These are phyloP conservation scores for Lasiodiplodia citricola DNA, from an alignment of 2,329 filamentous ascomycete genomes.

Conservation along the genomic window DNA sequence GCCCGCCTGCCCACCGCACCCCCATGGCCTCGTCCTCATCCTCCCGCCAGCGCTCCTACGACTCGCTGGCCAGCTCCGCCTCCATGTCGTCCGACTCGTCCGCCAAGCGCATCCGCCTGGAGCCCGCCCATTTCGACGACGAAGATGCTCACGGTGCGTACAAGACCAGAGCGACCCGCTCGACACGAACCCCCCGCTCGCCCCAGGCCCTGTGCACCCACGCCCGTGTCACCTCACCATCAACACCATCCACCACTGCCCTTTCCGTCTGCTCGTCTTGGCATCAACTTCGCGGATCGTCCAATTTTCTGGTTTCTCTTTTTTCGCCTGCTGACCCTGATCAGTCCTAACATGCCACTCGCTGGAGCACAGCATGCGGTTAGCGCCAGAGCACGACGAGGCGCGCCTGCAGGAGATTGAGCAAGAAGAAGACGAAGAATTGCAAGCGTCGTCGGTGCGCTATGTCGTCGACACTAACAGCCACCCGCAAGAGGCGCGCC, in stretches of 20 bases:
- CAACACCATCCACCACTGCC: constrained; percentile 1
- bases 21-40: constrained; percentile 25
- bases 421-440: constrained; percentile 25
- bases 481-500: neutral
- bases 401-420: constrained; percentile 24
- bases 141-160: constrained; percentile 25
- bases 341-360: constrained; percentile 26
- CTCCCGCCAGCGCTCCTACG: constrained; percentile 25
- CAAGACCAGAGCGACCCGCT: neutral
- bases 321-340: constrained; percentile 10
- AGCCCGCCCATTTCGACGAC: constrained; percentile 27
- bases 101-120: constrained; percentile 27
- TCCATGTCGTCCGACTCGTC: constrained; percentile 22
- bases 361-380: constrained; percentile 27
- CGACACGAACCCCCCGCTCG: neutral
- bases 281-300: neutral
- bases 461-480: neutral
- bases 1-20: neutral
- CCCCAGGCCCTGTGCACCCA: constrained; percentile 5
- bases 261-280: neutral
- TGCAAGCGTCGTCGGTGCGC: constrained; percentile 22
- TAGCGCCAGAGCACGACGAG: constrained; percentile 22
- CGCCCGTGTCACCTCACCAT: neutral
- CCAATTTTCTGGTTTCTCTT: neutral
- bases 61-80: constrained; percentile 26